A percentile compares a stretch with the other conserved stretches of the same genome.
Conservation (phyloP, 495 filamentous ascomycete genomes). For the Corynascus novoguineensis region DNA sequence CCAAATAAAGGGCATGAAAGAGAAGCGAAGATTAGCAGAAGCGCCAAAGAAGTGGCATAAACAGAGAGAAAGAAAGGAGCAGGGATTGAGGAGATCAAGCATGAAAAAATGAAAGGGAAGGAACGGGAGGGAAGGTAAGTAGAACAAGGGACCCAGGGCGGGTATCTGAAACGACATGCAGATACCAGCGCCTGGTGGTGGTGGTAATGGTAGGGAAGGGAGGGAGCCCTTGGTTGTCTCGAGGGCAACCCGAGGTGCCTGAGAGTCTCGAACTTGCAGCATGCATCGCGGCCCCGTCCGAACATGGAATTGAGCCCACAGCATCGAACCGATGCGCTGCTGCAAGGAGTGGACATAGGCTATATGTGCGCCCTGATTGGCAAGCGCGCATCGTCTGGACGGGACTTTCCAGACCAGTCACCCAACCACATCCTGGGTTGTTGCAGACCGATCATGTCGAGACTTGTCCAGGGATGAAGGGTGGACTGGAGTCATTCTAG, state of each 20-base stretch:
- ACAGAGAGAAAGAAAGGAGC: slow-evolving; percentile 2
- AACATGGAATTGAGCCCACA: background rate
- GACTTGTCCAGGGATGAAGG: background rate
- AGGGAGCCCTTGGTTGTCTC: background rate
- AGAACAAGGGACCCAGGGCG: slow-evolving; percentile 23
- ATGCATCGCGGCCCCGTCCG: background rate
- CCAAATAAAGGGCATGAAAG: slow-evolving; percentile 15
- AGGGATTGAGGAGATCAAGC: slow-evolving; percentile 6
- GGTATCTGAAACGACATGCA: slow-evolving; percentile 33
- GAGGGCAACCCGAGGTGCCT: background rate
- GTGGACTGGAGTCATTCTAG: too few relatives aligned
- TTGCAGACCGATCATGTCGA: background rate
- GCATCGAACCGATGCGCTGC: slow-evolving; percentile 1
- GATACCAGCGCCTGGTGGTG: slow-evolving; percentile 18
- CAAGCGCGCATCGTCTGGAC: background rate
- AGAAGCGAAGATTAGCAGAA: slow-evolving; percentile 13
- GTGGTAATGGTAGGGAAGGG: background rate
- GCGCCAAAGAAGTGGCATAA: slow-evolving; percentile 12
- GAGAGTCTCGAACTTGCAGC: background rate
- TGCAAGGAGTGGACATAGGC: slow-evolving; percentile 2
- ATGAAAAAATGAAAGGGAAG: slow-evolving; percentile 1
- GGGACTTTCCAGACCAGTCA: slow-evolving; percentile 1
- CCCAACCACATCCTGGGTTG: background rate
- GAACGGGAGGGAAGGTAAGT: background rate
- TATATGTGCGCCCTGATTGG: background rate